Percentiles rank a stretch among this genome's conserved stretches.
These are phyloP conservation scores for Wickerhamomyces chaumierensis DNA, from an alignment of 805 yeast genomes.

Conservation along the genomic window DNA sequence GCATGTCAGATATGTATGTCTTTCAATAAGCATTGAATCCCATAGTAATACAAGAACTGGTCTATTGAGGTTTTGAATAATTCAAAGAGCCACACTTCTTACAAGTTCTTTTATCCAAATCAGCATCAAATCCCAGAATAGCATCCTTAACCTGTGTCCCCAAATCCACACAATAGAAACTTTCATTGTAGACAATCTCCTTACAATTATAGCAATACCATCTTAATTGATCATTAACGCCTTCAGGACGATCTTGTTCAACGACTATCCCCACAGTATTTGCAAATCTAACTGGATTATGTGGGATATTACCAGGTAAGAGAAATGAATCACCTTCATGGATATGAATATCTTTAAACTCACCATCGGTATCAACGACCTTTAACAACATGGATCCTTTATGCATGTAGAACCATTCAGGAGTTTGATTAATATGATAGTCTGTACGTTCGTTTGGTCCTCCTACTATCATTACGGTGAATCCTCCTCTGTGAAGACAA, in stretches of 20 bases:
- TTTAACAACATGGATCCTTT: constrained; percentile 78
- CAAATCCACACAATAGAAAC: constrained; percentile 67
- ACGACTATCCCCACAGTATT: constrained; percentile 84
- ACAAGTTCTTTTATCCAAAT: constrained; percentile 59
- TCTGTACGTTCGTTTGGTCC: constrained; percentile 94
- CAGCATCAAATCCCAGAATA: constrained; percentile 57
- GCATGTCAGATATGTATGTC: no score
- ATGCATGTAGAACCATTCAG: constrained; percentile 85
- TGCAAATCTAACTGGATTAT: constrained; percentile 78
- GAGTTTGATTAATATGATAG: constrained; percentile 87
- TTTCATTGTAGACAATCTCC: constrained; percentile 52
- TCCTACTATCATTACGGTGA: constrained; percentile 87
- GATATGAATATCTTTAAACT: constrained; percentile 63
- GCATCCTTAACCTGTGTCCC: constrained; percentile 88
- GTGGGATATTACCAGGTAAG: constrained; percentile 78
- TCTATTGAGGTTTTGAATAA: constrained; percentile 44
- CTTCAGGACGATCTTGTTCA: constrained; percentile 82
- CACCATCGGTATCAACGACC: constrained; percentile 74
- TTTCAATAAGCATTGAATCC: no score
- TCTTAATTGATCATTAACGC: constrained; percentile 58
- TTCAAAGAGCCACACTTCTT: constrained; percentile 61
- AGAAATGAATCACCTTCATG: constrained; percentile 83
- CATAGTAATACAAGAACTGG: no score
- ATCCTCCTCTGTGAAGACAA: constrained; percentile 85
- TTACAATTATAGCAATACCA: constrained; percentile 80